Evolutionary conservation across 768 basidiomycete genomes (phyloP).

Genomic region (Bullera alba): DNA sequence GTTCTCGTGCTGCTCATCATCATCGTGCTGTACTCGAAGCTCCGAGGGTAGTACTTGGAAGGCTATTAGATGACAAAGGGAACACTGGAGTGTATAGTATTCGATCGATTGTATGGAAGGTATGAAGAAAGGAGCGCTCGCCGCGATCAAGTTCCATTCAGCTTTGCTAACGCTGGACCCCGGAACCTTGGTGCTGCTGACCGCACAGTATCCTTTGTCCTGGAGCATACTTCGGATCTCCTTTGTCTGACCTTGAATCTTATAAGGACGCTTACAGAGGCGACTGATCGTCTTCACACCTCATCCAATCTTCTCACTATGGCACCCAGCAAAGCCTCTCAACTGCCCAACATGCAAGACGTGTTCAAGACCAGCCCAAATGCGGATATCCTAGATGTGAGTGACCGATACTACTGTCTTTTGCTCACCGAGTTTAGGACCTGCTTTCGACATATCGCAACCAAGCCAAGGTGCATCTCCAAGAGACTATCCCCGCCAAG

Average conservation of each 20-base stretch:
- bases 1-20: constrained; percentile 75
- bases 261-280: neutral
- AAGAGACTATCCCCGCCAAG: constrained; percentile 22
- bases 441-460: constrained; percentile 12
- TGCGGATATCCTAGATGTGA: constrained; percentile 19
- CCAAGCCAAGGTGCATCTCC: constrained; percentile 24
- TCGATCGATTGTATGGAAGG: no score
- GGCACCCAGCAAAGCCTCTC: neutral
- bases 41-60: constrained; percentile 27
- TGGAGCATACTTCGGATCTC: no score
- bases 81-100: no score
- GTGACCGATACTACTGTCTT: neutral
- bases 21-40: constrained; percentile 39
- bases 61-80: no score
- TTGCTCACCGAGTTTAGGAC: constrained; percentile 14
- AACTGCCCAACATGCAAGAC: constrained; percentile 16
- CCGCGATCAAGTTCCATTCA: no score
- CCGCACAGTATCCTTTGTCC: no score
- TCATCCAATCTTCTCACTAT: neutral
- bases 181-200: no score
- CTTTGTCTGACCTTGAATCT: neutral
- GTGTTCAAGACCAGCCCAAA: constrained; percentile 27
- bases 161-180: no score
- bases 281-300: neutral
- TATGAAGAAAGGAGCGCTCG: no score